Percentiles rank a stretch among this genome's conserved stretches.
phyloP scores from a whole-genome alignment of 176 grass and related monocot species.

The Zea mays region Zm-B73-REFERENCE-NAM-5.0 NC_050097.1:144703501-144704000 shows the following conservation, averaged over 20 bases:
- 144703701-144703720: constrained; percentile 10
- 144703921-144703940: background rate
- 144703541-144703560: background rate
- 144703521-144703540: constrained; percentile 7
- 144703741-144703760: background rate
- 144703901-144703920: background rate
- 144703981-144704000: background rate
- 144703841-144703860: background rate
- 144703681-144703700: background rate
- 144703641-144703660: constrained; percentile 6
- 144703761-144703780: background rate
- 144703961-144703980: constrained; percentile 6
- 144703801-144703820: too few relatives aligned
- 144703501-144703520: constrained; percentile 5
- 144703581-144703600: constrained; percentile 4
- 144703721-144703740: background rate
- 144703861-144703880: background rate
- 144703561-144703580: background rate
- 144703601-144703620: constrained; percentile 11
- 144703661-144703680: background rate
- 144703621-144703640: constrained; percentile 6
- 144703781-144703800: background rate
- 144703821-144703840: background rate
- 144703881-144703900: background rate
- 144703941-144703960: background rate